Evolutionary conservation across 2,329 filamentous ascomycete genomes (phyloP), one percentile per base, ranked within the genome.

Genomic region (Stachybotrys chlorohalonatus): DNA sequence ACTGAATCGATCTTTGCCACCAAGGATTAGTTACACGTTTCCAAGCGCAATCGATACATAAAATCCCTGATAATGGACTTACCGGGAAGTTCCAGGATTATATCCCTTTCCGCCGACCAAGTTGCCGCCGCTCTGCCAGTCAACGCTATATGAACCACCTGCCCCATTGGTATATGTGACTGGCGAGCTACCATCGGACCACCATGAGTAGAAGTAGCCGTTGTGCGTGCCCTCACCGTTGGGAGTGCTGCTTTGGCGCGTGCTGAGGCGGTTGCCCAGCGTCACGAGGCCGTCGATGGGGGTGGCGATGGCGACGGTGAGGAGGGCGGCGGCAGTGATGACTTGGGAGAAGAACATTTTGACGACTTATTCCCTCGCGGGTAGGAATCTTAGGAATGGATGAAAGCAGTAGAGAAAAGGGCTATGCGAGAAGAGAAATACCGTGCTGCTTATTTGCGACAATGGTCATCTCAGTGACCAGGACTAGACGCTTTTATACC

Each of bases 41-140:
- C 39, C 49, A 49, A 3, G 11, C 47, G 13, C 47, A 3, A 15
- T 15, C 13, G 11, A 7, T 50, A 8, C 5, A 50, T 15, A 11
- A 31, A 48, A 9, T 13, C 11, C 2, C 47, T 16, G 47, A 30
- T 32, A 8, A n/a, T n/a, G 31, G 5, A 49, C 68, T 55, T 72
- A 81, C 78, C 75, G 71, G 39, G 70, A 66, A 55, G 66, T 70
- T 52, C 79, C 80, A 17, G 79, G 73, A 56, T 74, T 74, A 80
- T 80, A 83, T 47, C 81, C 80, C 66, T 83, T 83, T 46, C 80
- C 81, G 55, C 71, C 77, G 36, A 81, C 78, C 47, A 81, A 78
- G 70, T 82, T 79, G 31, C 77, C 78, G 31, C 64, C 66, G 54
- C 70, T 68, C 52, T 61, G 63, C 76, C 76, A 79, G 42, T 59